Base-by-base conservation (phyloP, 352 stramenopile species). In the Plasmopara muralis region DNA sequence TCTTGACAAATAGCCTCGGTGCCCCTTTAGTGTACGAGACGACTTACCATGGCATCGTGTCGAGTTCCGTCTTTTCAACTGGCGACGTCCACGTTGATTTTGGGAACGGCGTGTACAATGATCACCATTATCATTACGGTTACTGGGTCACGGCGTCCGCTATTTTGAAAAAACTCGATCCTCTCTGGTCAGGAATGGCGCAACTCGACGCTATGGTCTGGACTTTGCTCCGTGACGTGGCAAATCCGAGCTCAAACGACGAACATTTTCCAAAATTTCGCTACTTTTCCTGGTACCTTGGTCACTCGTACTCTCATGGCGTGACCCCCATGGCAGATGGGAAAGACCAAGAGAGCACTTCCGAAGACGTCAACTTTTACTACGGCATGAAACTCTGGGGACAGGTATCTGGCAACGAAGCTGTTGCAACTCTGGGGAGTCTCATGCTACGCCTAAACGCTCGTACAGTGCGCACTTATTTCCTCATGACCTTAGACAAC, bases 71-170 rank as follows among this genome's bases (percentile, higher is more conserved):
- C 0, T 74, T 87, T 38, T 65, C 49, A 2, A 63, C 55, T 9
- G 57, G 55, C 8, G 62, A 84, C 35, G 47, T 64, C 28, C 64
- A 76, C 30, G 69, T 67, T 0, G 74, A 85, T 33, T 85, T 82
- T 47, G 74, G 74, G 38, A 87, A 83, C 52, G 64, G 57, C 7
- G 67, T 87, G 16, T 87, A 87, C 63, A 87, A 87, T 52, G 75
- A 87, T 48, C 75, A 86, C 57, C 72, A 87, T 43, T 87, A 84
- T 53, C 75, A 87, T 57, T 87, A 81, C 52, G 72, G 76, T n/a
- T 87, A 87, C 65, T 87, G 72, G 72, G 53, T 87, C n/a, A 60
- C 60, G 14, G 70, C 60, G 0, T 76, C 70, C 0, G 74, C 74
- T 12, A 83, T 85, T 28, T 39, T 79, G 2, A 71, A 67, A 34